Evolutionary conservation across 257 asterid genomes (phyloP), one percentile per base, ranked within the genome.

Genomic region (Capsicum chinense): DNA sequence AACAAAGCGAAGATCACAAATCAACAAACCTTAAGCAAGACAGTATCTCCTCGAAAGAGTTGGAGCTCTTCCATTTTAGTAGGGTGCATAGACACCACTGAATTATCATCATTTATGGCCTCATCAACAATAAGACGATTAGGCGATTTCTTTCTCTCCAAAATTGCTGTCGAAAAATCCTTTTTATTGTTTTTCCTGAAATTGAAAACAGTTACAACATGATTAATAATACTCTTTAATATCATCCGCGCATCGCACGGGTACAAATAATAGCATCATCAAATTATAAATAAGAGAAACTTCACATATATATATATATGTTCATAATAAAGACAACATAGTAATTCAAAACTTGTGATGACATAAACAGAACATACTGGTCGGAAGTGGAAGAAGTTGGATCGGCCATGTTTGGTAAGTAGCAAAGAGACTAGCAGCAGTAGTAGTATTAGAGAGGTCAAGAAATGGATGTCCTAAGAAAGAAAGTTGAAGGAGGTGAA

Each of bases 51-150:
- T 14, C 98, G 94, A 87, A 95, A 95, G 50, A 95, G 89, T 91
- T 91, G 95, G 59, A 95, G 98, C 92, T 95, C 93, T 80, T 95
- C 98, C 98, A 95, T 95, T 12, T 94, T 95, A 0, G 86, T 89
- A 33, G 97, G 97, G 82, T 95, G 95, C 11, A 95, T 85, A 80
- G 95, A 83, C 11, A 95, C 98, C 42, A 92, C 98, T 10, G 98
- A 95, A 73, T 95, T 95, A 70, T 95, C 98, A 85, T 95, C 98
- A 81, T 91, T 93, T 83, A 86, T 67, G 39, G 98, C 96, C 85
- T 95, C 98, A 82, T 93, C 98, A 19, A 95, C 98, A 58, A 95
- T 90, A 11, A 93, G 88, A 42, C 98, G 91, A 85, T 93, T 95
- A 47, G 98, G 89, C 1, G 98, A 89, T 90, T 92, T 95, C 84